Evolutionary conservation across 1,284 basidiomycete genomes (phyloP), one percentile per base, ranked within the genome.

Genomic region (Rhodotorula glutinis): DNA sequence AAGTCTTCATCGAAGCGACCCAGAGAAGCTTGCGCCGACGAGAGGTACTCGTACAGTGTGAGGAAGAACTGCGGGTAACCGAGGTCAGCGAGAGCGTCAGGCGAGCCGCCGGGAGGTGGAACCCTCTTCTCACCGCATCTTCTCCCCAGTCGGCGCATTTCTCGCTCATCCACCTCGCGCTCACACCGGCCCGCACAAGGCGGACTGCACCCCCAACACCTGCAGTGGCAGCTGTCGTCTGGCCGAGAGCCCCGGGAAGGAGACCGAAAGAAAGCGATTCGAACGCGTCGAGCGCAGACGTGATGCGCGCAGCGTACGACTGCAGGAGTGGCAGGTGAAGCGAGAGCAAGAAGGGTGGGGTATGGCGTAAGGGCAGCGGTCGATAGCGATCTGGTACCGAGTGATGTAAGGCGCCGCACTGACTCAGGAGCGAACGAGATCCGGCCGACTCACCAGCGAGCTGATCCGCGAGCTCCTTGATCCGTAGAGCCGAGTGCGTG

Each of bases 161-260:
- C 30, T 80, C 79, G 64, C 83, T 82, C 33, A 92, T 81, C 77
- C 87, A 91, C 61, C 82, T 84, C 3, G 90, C 87, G 75, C 90
- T 92, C 21, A 93, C 79, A 27, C 88, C 81, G 2, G 91, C 92
- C 76, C 95, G 91, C 72, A 90, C 86, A 41, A 96, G 80, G 58
- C 91, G 83, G 74, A 88, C 86, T 16, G 89, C 83, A 11, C 92
- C 93, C 59, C 88, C 87, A 5, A 88, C 83, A 2, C 92, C 91
- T 46, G 85, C 85, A 72, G 58, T 80, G 79, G 55, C 86, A 82
- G 21, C 79, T 76, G 16, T 80, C 73, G 94, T 82, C 8, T 90
- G 91, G 8, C 94, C 95, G 0, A 95, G 93, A 10, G 98, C 92
- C 4, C 89, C 89, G 8, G 92, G 87, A 40, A 93, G 85, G 73